Base-by-base conservation (phyloP, 108 stramenopile genomes). In the Nitzschia palea region DNA sequence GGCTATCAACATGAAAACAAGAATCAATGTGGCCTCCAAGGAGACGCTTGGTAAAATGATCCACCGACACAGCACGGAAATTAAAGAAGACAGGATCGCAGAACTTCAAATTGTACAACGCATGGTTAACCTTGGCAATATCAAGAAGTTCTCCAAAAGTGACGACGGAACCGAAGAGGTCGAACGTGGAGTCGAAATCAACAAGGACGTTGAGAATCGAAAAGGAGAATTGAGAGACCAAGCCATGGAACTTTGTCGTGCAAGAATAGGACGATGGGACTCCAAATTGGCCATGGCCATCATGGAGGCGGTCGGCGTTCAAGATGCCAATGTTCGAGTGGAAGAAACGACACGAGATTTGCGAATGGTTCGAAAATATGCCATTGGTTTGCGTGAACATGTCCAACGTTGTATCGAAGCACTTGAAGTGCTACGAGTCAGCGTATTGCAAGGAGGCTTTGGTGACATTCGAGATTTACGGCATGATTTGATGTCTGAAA, bases 301-400 rank as follows among this genome's bases (percentile, higher is more conserved):
- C 29, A 73, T 93, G 80, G 82, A 87, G 57, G 87, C 87, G 28
- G 80, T 87, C 2, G 92, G 89, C 1, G 78, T 90, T 15, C 63
- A 65, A 54, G 88, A 93, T 77, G 81, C 87, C 37, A 84, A 83
- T 47, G 86, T 93, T 2, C 81, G 79, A 44, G 78, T 90, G 47
- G 86, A 90, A 73, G 89, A 88, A 68, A 86, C 87, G 31, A 85
- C 92, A 26, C 75, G 86, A 44, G 88, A 90, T 45, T 68, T 93
- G 44, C 74, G 87, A 26, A 59, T 81, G 56, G 84, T 93, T 15
- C 75, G 86, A 12, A 88, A 89, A 61, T 80, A 81, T 68, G 89
- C 92, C 18, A 85, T 86, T 33, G 77, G 80, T 43, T 70, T 93
- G 14, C 74, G 87, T 17, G 87, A 93, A 52, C 74, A 83, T 57